phyloP scores from a whole-genome alignment of 179 eudicot species.

The Actinidia polygama region DNA sequence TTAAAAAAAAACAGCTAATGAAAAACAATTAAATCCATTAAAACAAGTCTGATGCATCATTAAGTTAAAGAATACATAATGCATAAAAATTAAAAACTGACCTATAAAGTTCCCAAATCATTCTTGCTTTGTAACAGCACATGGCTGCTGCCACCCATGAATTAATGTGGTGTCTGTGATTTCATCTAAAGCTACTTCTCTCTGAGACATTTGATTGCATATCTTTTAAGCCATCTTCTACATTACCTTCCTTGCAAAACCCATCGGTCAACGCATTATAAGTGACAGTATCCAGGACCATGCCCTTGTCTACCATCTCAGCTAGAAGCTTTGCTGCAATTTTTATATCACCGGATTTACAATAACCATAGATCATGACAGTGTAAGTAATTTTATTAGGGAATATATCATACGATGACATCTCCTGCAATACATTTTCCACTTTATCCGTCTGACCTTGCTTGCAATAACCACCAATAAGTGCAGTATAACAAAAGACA shows the following conservation, averaged over 20 bases:
- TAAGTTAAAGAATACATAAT: conserved; percentile 2
- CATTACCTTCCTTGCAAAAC: conserved; percentile 59
- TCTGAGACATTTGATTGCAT: conserved; percentile 48
- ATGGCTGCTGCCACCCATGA: conserved; percentile 47
- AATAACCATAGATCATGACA: conserved; percentile 66
- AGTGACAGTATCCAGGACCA: conserved; percentile 75
- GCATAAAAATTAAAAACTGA: conserved; percentile 24
- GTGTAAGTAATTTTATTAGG: conserved; percentile 90
- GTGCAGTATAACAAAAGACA: conserved; percentile 78
- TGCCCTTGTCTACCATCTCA: conserved; percentile 69
- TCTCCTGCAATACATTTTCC: conserved; percentile 59
- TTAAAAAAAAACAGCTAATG: not conserved
- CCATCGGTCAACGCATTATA: conserved; percentile 67
- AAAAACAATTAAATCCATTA: not conserved
- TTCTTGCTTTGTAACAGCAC: conserved; percentile 41
- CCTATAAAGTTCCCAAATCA: conserved; percentile 38
- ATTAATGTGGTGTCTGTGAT: conserved; percentile 67
- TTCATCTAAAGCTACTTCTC: conserved; percentile 64
- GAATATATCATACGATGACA: conserved; percentile 48
- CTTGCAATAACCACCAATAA: conserved; percentile 79
- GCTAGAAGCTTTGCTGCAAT: conserved; percentile 56
- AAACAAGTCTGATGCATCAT: not conserved
- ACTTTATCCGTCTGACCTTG: conserved; percentile 75
- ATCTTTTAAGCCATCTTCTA: conserved; percentile 57
- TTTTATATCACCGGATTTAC: conserved; percentile 54